phyloP scores from a whole-genome alignment of 148 eudicot genomes.

The Rhododendron griersonianum region DNA sequence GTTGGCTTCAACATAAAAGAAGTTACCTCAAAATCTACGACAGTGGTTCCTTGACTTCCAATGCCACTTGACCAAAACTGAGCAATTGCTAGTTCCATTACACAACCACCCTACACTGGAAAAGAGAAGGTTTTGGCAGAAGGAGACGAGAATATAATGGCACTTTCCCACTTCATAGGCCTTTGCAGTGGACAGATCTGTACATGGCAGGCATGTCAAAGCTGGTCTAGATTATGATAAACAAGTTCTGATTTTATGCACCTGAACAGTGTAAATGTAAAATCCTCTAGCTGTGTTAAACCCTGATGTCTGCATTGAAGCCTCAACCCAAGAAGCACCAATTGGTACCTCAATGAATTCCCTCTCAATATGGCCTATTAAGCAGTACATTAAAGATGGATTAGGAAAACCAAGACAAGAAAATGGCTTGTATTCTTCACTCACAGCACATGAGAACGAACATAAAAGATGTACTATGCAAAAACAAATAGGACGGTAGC shows the following conservation, averaged over 20 bases:
- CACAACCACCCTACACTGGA: slow-evolving; percentile 81
- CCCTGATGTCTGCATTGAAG: slow-evolving; percentile 84
- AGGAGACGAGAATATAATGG: slow-evolving; percentile 70
- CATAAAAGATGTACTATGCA: not conserved
- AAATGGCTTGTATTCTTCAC: not conserved
- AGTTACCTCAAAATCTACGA: slow-evolving; percentile 84
- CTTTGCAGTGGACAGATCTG: slow-evolving; percentile 91
- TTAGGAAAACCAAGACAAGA: not conserved
- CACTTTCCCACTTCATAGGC: slow-evolving; percentile 87
- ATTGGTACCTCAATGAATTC: slow-evolving; percentile 80
- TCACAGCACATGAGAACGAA: not conserved
- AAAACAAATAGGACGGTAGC: not conserved
- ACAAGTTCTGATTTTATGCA: slow-evolving; percentile 17
- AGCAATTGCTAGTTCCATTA: slow-evolving; percentile 85
- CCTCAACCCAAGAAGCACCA: slow-evolving; percentile 98
- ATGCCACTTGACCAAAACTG: slow-evolving; percentile 99
- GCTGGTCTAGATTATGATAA: slow-evolving; percentile 2
- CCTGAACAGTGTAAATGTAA: slow-evolving; percentile 84
- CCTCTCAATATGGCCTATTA: slow-evolving; percentile 80
- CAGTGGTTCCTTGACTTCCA: slow-evolving; percentile 74
- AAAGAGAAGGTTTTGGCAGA: slow-evolving; percentile 82
- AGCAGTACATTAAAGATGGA: not conserved
- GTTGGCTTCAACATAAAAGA: not conserved
- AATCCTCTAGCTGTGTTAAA: slow-evolving; percentile 84
- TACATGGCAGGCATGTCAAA: slow-evolving; percentile 19